A percentile compares a stretch with the other conserved stretches of the same genome.
Evolutionary conservation across 1,284 basidiomycete species (phyloP).

Genomic region (Cystobasidium sp.): DNA sequence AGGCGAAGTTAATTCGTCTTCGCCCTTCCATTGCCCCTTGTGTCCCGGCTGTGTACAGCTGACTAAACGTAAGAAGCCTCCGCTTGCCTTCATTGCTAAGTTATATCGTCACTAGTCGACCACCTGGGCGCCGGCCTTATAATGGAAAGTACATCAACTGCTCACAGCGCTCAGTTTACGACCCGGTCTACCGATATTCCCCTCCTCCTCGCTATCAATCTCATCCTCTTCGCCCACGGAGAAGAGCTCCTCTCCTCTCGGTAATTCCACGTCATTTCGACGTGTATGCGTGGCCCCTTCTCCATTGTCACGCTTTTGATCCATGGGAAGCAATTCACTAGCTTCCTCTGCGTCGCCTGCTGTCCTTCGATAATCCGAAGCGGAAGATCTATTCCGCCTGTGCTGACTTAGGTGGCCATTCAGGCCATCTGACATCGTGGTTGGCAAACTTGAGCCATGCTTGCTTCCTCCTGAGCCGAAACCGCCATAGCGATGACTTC

Average conservation of each 20-base stretch:
- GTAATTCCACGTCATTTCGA: not conserved
- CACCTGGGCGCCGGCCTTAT: no score
- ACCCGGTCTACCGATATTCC: conserved; percentile 34
- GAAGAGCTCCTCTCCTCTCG: conserved; percentile 40
- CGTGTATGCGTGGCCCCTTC: not conserved
- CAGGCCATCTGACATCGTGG: conserved; percentile 32
- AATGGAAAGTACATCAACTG: no score
- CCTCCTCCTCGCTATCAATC: conserved; percentile 38
- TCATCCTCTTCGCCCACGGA: conserved; percentile 43
- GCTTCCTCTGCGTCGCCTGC: conserved; percentile 34
- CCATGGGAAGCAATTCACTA: conserved; percentile 34
- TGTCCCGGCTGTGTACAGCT: no score
- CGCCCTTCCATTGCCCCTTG: no score
- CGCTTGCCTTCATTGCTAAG: no score
- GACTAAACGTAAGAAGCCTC: no score
- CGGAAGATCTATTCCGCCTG: conserved; percentile 24
- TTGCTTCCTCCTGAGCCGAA: conserved; percentile 41
- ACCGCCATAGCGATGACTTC: conserved; percentile 38
- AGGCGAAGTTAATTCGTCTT: no score
- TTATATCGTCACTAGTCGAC: no score
- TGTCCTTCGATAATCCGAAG: conserved; percentile 11
- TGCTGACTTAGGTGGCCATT: conserved; percentile 26
- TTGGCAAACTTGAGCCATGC: conserved; percentile 30
- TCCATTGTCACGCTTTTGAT: conserved; percentile 10
- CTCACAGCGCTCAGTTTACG: conserved; percentile 33